Conservation (phyloP, 768 basidiomycete species). For the Suillus subaureus region DNA sequence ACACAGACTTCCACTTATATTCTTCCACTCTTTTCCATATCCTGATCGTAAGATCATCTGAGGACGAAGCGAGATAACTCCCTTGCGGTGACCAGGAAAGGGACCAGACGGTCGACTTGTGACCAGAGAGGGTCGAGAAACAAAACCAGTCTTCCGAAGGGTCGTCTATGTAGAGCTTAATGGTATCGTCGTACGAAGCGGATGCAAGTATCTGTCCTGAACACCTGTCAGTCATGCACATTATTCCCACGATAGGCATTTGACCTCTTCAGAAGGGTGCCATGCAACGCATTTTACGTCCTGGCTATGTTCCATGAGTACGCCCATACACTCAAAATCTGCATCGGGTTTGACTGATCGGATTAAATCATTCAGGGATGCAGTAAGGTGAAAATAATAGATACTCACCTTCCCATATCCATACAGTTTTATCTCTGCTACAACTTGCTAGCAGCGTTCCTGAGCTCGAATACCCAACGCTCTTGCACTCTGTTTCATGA, state of each 20-base stretch:
- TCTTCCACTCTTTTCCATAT: constrained; percentile 77
- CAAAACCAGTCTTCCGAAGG: constrained; percentile 94
- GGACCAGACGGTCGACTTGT: constrained; percentile 90
- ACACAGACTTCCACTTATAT: constrained; percentile 63
- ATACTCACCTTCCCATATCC: constrained; percentile 94
- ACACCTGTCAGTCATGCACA: constrained; percentile 18
- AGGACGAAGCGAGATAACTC: constrained; percentile 81
- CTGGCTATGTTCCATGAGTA: constrained; percentile 95
- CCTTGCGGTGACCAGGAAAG: constrained; percentile 80
- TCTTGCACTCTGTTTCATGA: constrained; percentile 96
- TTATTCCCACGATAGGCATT: constrained; percentile 6
- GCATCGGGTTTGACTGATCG: constrained; percentile 79
- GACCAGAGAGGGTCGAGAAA: constrained; percentile 79
- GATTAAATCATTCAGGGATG: background rate
- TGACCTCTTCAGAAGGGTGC: constrained; percentile 94
- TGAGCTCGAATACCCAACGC: constrained; percentile 79
- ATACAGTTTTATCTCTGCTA: constrained; percentile 95
- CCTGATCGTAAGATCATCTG: constrained; percentile 81
- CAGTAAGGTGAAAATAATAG: background rate
- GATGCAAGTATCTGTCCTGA: constrained; percentile 85
- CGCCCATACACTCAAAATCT: constrained; percentile 93
- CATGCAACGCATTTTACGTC: constrained; percentile 95
- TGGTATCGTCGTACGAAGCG: constrained; percentile 94
- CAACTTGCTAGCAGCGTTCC: constrained; percentile 88
- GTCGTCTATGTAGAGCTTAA: constrained; percentile 92